phyloP scores from a whole-genome alignment of 1,284 basidiomycete genomes.

The Meira miltonrushii region DNA sequence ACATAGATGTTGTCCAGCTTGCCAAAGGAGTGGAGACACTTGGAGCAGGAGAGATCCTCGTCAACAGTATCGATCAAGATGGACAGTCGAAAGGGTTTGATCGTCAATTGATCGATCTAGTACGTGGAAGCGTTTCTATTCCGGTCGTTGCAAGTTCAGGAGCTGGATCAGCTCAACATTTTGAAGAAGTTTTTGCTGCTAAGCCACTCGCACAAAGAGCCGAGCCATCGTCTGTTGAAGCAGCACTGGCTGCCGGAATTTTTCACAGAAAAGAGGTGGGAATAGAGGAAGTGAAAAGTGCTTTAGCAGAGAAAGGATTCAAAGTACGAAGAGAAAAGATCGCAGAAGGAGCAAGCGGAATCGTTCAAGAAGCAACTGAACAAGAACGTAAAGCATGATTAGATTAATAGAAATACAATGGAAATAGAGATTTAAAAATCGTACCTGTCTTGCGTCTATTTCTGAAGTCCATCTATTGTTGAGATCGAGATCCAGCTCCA shows the following conservation, averaged over 20 bases:
- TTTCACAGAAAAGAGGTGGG: conserved; percentile 87
- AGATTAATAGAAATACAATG: neutral
- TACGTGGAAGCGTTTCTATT: conserved; percentile 72
- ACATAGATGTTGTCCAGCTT: conserved; percentile 86
- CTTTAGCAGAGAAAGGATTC: conserved; percentile 40
- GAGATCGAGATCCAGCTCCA: neutral
- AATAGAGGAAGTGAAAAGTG: conserved; percentile 55
- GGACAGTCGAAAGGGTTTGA: conserved; percentile 92
- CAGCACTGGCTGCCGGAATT: conserved; percentile 92
- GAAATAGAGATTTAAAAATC: neutral
- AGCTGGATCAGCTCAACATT: conserved; percentile 76
- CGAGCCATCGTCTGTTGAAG: conserved; percentile 61
- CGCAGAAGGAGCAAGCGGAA: conserved; percentile 26
- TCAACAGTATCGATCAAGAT: conserved; percentile 96
- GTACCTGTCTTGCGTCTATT: neutral
- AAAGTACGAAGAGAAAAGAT: conserved; percentile 32
- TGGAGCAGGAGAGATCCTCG: conserved; percentile 88
- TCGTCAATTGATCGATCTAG: conserved; percentile 67
- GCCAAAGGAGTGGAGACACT: conserved; percentile 79
- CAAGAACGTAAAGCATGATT: neutral
- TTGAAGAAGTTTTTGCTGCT: conserved; percentile 66
- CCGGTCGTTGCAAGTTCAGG: conserved; percentile 86
- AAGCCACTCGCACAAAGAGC: conserved; percentile 56
- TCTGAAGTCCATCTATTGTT: conserved; percentile 4
- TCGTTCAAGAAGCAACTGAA: conserved; percentile 12